phyloP scores from a whole-genome alignment of 2,329 filamentous ascomycete species.

The Ceratocystis papillata region DNA sequence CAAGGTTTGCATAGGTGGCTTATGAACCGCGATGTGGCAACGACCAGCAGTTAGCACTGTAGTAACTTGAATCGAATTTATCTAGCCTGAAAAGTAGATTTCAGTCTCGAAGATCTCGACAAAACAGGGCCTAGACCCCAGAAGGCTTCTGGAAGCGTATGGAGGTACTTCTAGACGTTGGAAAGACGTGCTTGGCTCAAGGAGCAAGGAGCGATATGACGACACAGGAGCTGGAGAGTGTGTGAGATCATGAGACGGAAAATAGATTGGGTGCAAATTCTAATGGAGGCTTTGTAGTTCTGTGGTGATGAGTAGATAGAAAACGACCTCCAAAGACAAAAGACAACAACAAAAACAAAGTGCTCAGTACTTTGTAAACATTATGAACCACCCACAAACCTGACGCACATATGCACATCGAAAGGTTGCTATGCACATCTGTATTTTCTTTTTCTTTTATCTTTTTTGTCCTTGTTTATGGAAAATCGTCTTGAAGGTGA shows the following conservation, averaged over 20 bases:
- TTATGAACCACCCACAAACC: background rate
- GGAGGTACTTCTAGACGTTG: conserved; percentile 7
- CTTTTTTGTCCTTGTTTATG: background rate
- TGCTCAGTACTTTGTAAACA: background rate
- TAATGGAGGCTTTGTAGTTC: background rate
- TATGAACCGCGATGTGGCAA: background rate
- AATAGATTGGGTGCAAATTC: background rate
- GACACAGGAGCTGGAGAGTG: background rate
- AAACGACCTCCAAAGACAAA: background rate
- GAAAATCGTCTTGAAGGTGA: background rate
- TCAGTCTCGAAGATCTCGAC: background rate
- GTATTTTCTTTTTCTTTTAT: background rate
- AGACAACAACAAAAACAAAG: background rate
- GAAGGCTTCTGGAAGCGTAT: conserved; percentile 2
- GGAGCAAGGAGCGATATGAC: background rate
- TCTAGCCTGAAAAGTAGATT: background rate
- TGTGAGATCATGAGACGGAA: conserved; percentile 4
- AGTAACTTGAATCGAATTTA: background rate
- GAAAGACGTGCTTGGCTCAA: background rate
- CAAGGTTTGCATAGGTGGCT: background rate
- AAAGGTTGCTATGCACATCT: background rate
- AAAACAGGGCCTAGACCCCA: background rate
- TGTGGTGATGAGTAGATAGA: background rate
- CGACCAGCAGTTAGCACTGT: background rate
- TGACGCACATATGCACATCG: background rate